Base-by-base conservation (phyloP, 768 basidiomycete genomes). In the Lyophyllum shimeji region DNA sequence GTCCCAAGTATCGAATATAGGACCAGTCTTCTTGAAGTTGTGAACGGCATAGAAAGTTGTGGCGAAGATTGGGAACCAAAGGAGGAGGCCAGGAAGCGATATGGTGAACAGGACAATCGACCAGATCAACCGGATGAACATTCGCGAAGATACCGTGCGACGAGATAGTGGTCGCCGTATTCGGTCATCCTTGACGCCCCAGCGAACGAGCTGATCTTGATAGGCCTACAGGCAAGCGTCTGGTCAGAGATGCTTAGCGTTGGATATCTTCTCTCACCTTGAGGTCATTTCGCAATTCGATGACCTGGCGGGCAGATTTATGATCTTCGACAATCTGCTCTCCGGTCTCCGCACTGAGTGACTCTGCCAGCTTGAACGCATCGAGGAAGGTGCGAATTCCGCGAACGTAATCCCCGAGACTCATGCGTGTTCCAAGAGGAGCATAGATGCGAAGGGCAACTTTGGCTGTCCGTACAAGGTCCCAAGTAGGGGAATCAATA, bases 381-480 rank as follows among this genome's bases (percentile, higher is more conserved):
- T 93, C 90, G 15, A 91, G 76, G 66, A 95, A 95, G 42, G 80
- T 76, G 64, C 86, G 79, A 39, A 82, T 85, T 7, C 92, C 78
- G 20, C 92, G 82, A 24, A 95, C 87, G 66, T 91, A 84, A 67
- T 95, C 89, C 11, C 94, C 93, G 15, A 95, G 76, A 52, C 79
- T 83, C 89, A 95, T 92, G 12, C 72, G 76, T 13, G 93, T 95
- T 40, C 93, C 93, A n/a, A 95, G 74, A 2, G 93, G 93, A 5
- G 85, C 90, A 63, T 95, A 95, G 45, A 95, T 85, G 24, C 89
- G 74, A 17, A 89, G 79, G 3, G 91, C 89, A 44, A 89, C 77
- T 67, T 92, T 91, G 21, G 88, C 86, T 20, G 80, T 82, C 44
- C 91, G 82, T 39, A 93, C 77, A 31, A 87, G 74, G 59, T 85